Conservation (phyloP, 2,329 filamentous ascomycete species). For the Trichoderma afroharzianum region DNA sequence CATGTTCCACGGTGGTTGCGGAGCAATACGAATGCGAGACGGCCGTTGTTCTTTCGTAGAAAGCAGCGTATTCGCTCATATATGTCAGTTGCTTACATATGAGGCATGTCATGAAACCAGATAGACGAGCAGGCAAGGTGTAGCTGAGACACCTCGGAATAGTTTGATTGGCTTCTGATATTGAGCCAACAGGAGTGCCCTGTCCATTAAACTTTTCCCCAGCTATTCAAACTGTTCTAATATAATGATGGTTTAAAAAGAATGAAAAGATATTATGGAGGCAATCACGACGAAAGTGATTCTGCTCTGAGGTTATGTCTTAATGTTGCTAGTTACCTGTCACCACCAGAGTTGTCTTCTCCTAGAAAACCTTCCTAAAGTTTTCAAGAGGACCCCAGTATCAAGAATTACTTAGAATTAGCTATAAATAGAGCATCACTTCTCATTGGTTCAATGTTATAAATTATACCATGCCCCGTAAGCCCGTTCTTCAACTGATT, state of each 20-base stretch:
- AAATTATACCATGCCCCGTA: not conserved
- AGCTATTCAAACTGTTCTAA: fast-evolving
- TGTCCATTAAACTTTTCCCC: fast-evolving
- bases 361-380: not conserved
- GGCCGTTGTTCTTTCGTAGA: not conserved
- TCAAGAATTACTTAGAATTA: not conserved
- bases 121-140: not conserved
- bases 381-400: not conserved
- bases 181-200: not conserved
- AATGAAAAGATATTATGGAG: not conserved
- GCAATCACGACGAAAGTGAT: not conserved
- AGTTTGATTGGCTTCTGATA: not conserved
- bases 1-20: not conserved
- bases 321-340: not conserved
- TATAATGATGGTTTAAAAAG: not conserved
- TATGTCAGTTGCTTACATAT: not conserved
- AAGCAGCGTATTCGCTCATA: not conserved
- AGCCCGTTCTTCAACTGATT: not conserved
- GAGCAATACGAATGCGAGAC: not conserved
- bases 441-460: not conserved
- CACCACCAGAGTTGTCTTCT: not conserved
- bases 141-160: not conserved
- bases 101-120: not conserved
- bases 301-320: not conserved
- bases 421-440: not conserved